Conservation (phyloP, 192 early-diverging fungal genomes). For the Spizellomyces sp. region DNA sequence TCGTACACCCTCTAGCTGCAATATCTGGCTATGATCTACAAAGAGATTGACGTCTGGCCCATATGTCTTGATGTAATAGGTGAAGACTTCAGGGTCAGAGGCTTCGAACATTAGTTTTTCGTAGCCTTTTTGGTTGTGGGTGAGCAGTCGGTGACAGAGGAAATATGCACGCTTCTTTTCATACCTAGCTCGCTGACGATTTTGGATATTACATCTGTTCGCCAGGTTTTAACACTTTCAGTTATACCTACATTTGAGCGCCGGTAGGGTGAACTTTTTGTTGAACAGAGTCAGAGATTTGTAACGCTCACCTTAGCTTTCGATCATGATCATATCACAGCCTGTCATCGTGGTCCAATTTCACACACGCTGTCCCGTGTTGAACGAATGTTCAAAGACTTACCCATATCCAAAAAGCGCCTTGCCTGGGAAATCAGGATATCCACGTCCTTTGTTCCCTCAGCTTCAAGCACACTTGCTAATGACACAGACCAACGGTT, state of each 20-base stretch:
- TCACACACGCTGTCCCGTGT: neutral
- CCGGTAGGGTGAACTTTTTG: too few species aligned
- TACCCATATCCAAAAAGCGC: neutral
- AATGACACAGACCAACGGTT: neutral
- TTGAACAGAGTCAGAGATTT: too few species aligned
- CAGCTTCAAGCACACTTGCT: neutral
- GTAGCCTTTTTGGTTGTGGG: neutral
- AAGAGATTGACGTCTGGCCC: slow-evolving; percentile 8
- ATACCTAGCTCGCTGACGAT: slow-evolving; percentile 4
- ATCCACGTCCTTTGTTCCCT: neutral
- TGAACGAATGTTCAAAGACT: neutral
- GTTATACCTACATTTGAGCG: neutral
- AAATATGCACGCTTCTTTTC: too few species aligned
- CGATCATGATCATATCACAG: slow-evolving; percentile 9
- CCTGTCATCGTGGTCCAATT: neutral
- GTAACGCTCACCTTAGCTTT: neutral
- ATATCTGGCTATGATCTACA: slow-evolving; percentile 1
- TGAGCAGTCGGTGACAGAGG: too few species aligned
- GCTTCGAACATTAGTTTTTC: slow-evolving; percentile 8
- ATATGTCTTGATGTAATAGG: slow-evolving; percentile 1
- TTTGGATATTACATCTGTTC: neutral
- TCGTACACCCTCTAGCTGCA: slow-evolving; percentile 7
- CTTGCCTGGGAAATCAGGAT: neutral
- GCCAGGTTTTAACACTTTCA: slow-evolving; percentile 1
- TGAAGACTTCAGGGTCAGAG: slow-evolving; percentile 9